phyloP scores from a whole-genome alignment of 2,329 filamentous ascomycete species.

The Harringtonia lauricola region DNA sequence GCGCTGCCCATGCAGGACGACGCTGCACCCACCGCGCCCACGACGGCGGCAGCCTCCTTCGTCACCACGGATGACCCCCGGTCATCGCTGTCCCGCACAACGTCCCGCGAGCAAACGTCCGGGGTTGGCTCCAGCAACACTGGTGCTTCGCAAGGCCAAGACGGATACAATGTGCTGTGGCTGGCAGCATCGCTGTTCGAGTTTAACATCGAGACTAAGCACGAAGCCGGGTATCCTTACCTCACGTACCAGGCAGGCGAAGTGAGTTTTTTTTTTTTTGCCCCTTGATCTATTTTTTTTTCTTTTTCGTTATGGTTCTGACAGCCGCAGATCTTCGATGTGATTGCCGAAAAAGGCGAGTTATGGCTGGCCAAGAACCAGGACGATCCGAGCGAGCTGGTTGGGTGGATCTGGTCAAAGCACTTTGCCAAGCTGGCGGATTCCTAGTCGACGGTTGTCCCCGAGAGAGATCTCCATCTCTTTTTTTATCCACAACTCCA shows the following conservation, averaged over 20 bases:
- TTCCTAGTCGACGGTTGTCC: slow-evolving; percentile 16
- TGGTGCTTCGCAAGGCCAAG: no score
- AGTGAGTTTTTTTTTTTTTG: slow-evolving; percentile 31
- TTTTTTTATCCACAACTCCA: no score
- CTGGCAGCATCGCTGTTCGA: slow-evolving; percentile 90
- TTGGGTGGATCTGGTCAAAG: slow-evolving; percentile 99
- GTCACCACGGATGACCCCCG: slow-evolving; percentile 3
- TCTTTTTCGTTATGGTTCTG: background rate
- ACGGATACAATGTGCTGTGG: slow-evolving; percentile 68
- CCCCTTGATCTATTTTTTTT: background rate
- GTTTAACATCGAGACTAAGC: slow-evolving; percentile 90
- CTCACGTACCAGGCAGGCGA: slow-evolving; percentile 92
- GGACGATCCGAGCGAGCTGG: slow-evolving; percentile 66
- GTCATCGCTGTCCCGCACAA: slow-evolving; percentile 48
- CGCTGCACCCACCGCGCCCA: background rate
- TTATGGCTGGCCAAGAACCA: slow-evolving; percentile 97
- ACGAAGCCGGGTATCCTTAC: slow-evolving; percentile 92
- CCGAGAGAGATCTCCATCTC: no score
- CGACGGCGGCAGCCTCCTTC: background rate
- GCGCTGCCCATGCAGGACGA: slow-evolving; percentile 71
- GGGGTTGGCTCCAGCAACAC: no score
- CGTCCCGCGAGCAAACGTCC: slow-evolving; percentile 13
- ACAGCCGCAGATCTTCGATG: slow-evolving; percentile 70
- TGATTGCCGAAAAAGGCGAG: slow-evolving; percentile 94
- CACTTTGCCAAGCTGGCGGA: slow-evolving; percentile 71